Base-by-base conservation (phyloP, 306 rosid genomes). In the Malus asiatica region DNA sequence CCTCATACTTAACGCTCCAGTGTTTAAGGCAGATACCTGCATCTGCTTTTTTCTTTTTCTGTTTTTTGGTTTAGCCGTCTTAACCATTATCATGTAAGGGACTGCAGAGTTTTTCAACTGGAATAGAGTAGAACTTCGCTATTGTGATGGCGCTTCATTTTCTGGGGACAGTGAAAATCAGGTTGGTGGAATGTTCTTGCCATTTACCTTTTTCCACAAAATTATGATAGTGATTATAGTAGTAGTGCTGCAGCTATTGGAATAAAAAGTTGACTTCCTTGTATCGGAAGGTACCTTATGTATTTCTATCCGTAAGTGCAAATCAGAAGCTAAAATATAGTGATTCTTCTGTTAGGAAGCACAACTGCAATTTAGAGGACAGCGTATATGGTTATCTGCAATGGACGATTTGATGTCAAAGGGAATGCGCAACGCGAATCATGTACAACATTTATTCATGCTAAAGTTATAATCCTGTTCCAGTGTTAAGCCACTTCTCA, bases 121-220 rank as follows among this genome's bases (percentile, higher is more conserved):
- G 96, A 93, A 90, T 71, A 82, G 93, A 85, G 91, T 87, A 51
- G 85, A 86, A 85, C 83, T 93, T 81, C 93, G 94, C 48, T 93
- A 90, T 64, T 93, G 98, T 72, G 96, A 93, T n/a, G 98, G 96
- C 22, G 94, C 94, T 70, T 93, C 98, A 35, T 93, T 90, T 68
- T 25, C 91, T 42, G 96, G 98, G 62, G 96, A 90, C 70, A 33
- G 80, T 58, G 90, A 90, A 70, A 73, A 86, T 76, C 76, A 81
- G 96, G 97, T 48, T 48, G 8, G 20, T 5, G 90, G 68, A 22
- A 70, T 44, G n/a, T 7, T 40, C 35, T 72, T 60, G 57, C 55
- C 66, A 45, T 51, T 72, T 40, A 74, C 51, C 29, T 40, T 33
- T 48, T 48, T 5, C 55, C 55, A 48, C 19, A 48, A 48, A 48